Percentiles rank a stretch among this genome's conserved stretches.
Evolutionary conservation across 2,329 filamentous ascomycete species (phyloP).

Genomic region (Pseudogymnoascus sp.): DNA sequence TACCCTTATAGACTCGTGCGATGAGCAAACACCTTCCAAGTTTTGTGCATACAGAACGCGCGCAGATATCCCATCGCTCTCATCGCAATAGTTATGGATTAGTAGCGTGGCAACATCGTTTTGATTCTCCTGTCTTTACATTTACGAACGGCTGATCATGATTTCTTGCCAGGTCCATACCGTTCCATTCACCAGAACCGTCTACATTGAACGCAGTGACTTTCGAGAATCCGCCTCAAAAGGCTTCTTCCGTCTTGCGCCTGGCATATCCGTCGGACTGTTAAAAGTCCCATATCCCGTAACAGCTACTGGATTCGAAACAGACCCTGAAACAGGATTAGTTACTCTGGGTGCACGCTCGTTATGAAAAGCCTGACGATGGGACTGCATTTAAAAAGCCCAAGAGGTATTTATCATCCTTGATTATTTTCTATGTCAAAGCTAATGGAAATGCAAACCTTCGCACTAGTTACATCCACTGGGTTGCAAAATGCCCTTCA

Average conservation of each 20-base stretch:
- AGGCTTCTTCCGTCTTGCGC: conserved; percentile 71
- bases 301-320: conserved; percentile 60
- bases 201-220: conserved; percentile 78
- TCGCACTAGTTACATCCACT: conserved; percentile 80
- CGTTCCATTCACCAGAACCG: conserved; percentile 59
- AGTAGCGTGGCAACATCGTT: conserved; percentile 37
- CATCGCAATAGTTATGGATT: conserved; percentile 4
- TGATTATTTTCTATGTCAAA: background rate
- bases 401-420: background rate
- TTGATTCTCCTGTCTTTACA: conserved; percentile 58
- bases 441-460: conserved; percentile 58
- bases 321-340: conserved; percentile 49
- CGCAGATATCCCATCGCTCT: conserved; percentile 4
- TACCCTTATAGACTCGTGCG: background rate
- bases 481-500: conserved; percentile 65
- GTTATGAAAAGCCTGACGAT: conserved; percentile 51
- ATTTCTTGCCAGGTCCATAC: conserved; percentile 41
- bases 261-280: conserved; percentile 65
- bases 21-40: background rate
- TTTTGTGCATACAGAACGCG: conserved; percentile 37
- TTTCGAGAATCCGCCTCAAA: conserved; percentile 64
- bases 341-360: conserved; percentile 59
- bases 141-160: conserved; percentile 29
- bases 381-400: background rate
- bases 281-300: conserved; percentile 63